A percentile compares a stretch with the other conserved stretches of the same genome.
Conservation (phyloP, 2,329 filamentous ascomycete species). For the Diaporthe velutina region DNA sequence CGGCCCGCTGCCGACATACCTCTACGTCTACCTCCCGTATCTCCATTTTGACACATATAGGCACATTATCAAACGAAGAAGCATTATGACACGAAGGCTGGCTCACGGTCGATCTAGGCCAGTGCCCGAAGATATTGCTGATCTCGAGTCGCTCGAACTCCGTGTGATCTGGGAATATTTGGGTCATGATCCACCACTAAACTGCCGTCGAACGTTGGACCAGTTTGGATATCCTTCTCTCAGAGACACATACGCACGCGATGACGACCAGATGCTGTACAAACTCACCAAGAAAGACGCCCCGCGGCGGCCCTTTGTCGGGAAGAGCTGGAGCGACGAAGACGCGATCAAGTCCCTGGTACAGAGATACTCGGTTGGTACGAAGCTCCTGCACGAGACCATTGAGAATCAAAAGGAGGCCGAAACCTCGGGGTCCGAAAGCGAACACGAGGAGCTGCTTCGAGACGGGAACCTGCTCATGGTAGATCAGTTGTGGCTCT, state of each 20-base stretch:
- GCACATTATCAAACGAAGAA: constrained; percentile 67
- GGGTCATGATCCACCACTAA: constrained; percentile 71
- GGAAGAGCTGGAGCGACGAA: constrained; percentile 37
- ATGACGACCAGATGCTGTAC: constrained; percentile 77
- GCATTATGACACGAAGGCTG: constrained; percentile 65
- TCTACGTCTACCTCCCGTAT: constrained; percentile 69
- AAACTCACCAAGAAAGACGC: constrained; percentile 69
- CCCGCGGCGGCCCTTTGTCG: constrained; percentile 29
- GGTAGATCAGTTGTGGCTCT: constrained; percentile 76
- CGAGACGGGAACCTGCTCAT: constrained; percentile 72
- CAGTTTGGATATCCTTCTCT: constrained; percentile 75
- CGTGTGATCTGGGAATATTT: constrained; percentile 75
- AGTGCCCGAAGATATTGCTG: constrained; percentile 65
- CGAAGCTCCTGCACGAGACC: constrained; percentile 35
- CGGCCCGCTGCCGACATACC: constrained; percentile 47
- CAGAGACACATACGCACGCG: constrained; percentile 69
- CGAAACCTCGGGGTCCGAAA: constrained; percentile 41
- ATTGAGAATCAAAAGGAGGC: constrained; percentile 36
- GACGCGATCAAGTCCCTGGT: constrained; percentile 32
- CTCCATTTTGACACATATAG: constrained; percentile 76
- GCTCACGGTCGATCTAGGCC: constrained; percentile 68
- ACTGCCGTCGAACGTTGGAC: constrained; percentile 72
- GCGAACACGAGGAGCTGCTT: constrained; percentile 44
- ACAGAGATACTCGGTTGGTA: constrained; percentile 38
- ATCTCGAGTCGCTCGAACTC: constrained; percentile 67